Percentiles rank a stretch among this genome's conserved stretches.
These are phyloP conservation scores for Furcasterigmium sp. DNA, from an alignment of 2,329 filamentous ascomycete species.

Conservation along the genomic window DNA sequence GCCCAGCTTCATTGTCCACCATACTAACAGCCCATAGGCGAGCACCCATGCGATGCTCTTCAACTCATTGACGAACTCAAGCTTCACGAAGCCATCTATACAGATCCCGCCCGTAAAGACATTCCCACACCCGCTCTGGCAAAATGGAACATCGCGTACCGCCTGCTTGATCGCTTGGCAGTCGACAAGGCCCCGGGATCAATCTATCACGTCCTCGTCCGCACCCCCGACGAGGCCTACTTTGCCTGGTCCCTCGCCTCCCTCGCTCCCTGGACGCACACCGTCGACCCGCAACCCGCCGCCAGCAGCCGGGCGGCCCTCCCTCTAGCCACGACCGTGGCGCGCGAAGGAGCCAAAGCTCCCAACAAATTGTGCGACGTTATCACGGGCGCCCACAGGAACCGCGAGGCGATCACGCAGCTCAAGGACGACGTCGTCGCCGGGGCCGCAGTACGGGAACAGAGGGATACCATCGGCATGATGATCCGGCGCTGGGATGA, in stretches of 20 bases:
- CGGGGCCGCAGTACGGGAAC: slow-evolving; percentile 9
- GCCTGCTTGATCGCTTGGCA: slow-evolving; percentile 51
- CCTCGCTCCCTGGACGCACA: slow-evolving; percentile 65
- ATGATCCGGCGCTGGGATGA: slow-evolving; percentile 67
- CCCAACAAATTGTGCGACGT: slow-evolving; percentile 71
- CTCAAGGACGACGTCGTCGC: slow-evolving; percentile 52
- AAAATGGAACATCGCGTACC: slow-evolving; percentile 60
- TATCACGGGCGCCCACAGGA: slow-evolving; percentile 57
- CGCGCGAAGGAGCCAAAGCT: slow-evolving; percentile 72
- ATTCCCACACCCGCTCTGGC: slow-evolving; percentile 49
- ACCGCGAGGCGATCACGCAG: slow-evolving; percentile 57
- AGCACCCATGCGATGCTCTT: slow-evolving; percentile 57
- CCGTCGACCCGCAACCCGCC: slow-evolving; percentile 31
- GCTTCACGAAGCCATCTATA: slow-evolving; percentile 70
- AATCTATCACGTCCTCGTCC: slow-evolving; percentile 51
- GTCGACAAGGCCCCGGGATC: slow-evolving; percentile 37
- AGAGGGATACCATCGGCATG: slow-evolving; percentile 67
- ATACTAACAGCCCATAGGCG: slow-evolving; percentile 32
- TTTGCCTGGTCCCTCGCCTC: slow-evolving; percentile 73
- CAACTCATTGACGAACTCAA: slow-evolving; percentile 59
- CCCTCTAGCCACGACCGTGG: slow-evolving; percentile 53
- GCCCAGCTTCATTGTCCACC: neutral
- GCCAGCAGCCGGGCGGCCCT: slow-evolving; percentile 46
- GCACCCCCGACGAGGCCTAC: slow-evolving; percentile 60
- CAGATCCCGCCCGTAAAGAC: slow-evolving; percentile 54